These are phyloP conservation scores for Lablab purpureus DNA, from an alignment of 306 rosid genomes.

Conservation along the genomic window DNA sequence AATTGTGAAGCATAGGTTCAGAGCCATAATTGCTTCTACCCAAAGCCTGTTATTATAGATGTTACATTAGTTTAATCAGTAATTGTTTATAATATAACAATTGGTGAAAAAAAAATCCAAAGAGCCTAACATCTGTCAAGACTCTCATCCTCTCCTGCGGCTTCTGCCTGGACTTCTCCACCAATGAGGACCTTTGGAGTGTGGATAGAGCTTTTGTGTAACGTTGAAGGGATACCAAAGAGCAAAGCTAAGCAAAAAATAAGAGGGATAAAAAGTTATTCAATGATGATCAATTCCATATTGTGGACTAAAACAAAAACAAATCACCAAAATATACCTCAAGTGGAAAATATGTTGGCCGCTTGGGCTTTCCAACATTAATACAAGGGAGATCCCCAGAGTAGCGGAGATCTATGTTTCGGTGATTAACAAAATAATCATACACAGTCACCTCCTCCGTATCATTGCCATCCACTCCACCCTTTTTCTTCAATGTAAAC, in stretches of 20 bases:
- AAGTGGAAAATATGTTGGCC: conserved; percentile 82
- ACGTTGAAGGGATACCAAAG: conserved; percentile 83
- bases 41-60: conserved; percentile 63
- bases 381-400: conserved; percentile 85
- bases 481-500: conserved; percentile 67
- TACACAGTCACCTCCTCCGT: conserved; percentile 73
- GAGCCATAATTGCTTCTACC: conserved; percentile 70
- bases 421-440: conserved; percentile 77
- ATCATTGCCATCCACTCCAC: conserved; percentile 53
- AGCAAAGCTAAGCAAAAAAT: conserved; percentile 64
- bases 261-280: background rate
- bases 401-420: conserved; percentile 66
- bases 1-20: conserved; percentile 77
- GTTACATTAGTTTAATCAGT: background rate
- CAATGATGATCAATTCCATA: background rate
- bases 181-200: conserved; percentile 81
- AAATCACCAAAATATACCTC: conserved; percentile 63
- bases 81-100: background rate
- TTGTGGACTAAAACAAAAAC: background rate
- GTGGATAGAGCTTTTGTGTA: conserved; percentile 86
- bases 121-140: conserved; percentile 64
- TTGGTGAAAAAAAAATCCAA: background rate
- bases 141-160: conserved; percentile 87
- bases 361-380: conserved; percentile 93
- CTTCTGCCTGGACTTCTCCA: conserved; percentile 94